Conservation (phyloP, 371 early-diverging fungal genomes). For the Mucor piriformis region DNA sequence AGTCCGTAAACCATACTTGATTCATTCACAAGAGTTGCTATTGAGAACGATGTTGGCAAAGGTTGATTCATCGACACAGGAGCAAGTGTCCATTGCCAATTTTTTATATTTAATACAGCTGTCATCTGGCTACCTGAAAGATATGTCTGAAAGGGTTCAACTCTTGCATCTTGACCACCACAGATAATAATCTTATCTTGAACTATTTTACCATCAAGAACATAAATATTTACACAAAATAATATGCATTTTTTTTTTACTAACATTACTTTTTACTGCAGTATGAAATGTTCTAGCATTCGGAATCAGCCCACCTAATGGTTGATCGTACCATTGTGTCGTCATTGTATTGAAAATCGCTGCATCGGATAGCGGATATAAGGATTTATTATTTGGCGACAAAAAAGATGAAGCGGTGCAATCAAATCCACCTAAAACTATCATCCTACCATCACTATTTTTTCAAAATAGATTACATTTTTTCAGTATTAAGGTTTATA, state of each 20-base stretch:
- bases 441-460: constrained; percentile 33
- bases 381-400: background rate
- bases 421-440: constrained; percentile 34
- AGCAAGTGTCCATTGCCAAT: constrained; percentile 28
- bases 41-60: constrained; percentile 36
- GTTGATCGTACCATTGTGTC: constrained; percentile 25
- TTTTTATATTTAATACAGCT: constrained; percentile 25
- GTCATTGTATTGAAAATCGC: constrained; percentile 19
- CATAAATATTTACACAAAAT: no score
- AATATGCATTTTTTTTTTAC: no score
- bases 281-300: constrained; percentile 34
- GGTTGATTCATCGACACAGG: constrained; percentile 19
- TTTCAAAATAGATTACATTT: no score
- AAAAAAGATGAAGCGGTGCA: constrained; percentile 13
- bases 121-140: constrained; percentile 29
- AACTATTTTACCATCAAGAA: no score
- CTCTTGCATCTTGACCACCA: constrained; percentile 36
- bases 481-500: no score
- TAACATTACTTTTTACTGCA: constrained; percentile 33
- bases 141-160: constrained; percentile 38
- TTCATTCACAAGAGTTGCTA: constrained; percentile 27
- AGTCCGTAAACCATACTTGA: constrained; percentile 37
- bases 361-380: constrained; percentile 24
- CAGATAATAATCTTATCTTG: constrained; percentile 23
- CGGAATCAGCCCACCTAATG: constrained; percentile 26